These are phyloP conservation scores for Melampsora medusae DNA, from an alignment of 1,284 basidiomycete genomes.

Conservation along the genomic window DNA sequence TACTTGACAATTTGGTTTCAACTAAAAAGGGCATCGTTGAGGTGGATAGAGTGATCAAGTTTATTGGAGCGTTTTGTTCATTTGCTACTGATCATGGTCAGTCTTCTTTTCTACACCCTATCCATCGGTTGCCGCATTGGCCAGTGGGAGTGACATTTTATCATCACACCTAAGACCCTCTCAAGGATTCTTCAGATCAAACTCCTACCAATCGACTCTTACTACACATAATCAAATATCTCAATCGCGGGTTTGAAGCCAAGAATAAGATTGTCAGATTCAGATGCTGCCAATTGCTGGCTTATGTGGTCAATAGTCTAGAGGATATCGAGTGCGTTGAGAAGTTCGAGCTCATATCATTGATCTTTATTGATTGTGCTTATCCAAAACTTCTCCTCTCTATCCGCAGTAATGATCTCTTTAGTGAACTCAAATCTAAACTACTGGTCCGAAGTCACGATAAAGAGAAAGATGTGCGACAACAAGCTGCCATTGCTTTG, in stretches of 20 bases:
- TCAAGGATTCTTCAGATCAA: constrained; percentile 43
- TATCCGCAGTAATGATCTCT: constrained; percentile 72
- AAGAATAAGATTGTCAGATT: constrained; percentile 87
- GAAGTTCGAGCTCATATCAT: neutral
- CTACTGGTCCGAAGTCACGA: constrained; percentile 78
- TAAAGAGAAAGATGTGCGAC: constrained; percentile 78
- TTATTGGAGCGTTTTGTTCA: constrained; percentile 76
- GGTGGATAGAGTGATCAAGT: constrained; percentile 80
- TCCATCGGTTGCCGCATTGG: constrained; percentile 6
- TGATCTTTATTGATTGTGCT: neutral
- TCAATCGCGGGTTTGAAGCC: constrained; percentile 77
- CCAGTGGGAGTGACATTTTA: neutral
- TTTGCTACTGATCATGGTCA: constrained; percentile 75
- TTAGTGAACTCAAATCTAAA: constrained; percentile 65
- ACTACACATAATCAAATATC: constrained; percentile 66
- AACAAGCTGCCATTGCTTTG: constrained; percentile 79
- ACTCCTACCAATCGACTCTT: constrained; percentile 45
- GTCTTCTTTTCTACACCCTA: constrained; percentile 47
- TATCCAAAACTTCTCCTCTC: constrained; percentile 12
- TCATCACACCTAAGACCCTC: constrained; percentile 7
- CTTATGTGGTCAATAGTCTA: constrained; percentile 73
- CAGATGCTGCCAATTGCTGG: constrained; percentile 73
- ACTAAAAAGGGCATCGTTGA: constrained; percentile 75
- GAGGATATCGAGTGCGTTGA: constrained; percentile 76
- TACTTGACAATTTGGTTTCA: constrained; percentile 66